These are phyloP conservation scores for Pseudogymnoascus sp. DNA, from an alignment of 2,329 filamentous ascomycete species.

Conservation along the genomic window DNA sequence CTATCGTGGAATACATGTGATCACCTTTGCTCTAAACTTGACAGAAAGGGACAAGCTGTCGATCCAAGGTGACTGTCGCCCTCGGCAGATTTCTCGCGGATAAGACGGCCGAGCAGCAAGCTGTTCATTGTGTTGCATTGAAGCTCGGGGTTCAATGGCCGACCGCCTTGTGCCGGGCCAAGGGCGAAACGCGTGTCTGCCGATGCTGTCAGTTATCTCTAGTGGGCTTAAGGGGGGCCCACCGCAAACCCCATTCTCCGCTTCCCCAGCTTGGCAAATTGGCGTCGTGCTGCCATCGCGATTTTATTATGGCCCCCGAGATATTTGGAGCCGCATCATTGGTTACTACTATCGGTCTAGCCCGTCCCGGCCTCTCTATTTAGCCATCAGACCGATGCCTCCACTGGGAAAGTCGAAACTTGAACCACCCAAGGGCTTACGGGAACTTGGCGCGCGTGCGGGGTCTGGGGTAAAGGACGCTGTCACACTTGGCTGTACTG, in stretches of 20 bases:
- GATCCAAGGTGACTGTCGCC: not conserved
- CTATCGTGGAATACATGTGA: not conserved
- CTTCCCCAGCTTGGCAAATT: slow-evolving; percentile 1
- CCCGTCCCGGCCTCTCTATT: not conserved
- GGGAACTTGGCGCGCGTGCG: not conserved
- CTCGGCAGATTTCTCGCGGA: not conserved
- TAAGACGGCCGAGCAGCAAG: not conserved
- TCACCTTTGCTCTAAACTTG: not conserved
- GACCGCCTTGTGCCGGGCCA: not conserved
- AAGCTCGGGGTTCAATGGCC: not conserved
- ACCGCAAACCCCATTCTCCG: not conserved
- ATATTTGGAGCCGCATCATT: not conserved
- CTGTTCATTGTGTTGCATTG: not conserved
- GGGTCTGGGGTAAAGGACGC: not conserved
- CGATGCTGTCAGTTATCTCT: not conserved
- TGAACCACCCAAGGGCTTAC: not conserved
- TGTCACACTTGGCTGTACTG: not conserved
- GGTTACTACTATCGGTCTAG: not conserved
- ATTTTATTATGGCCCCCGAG: not conserved
- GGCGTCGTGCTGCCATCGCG: not conserved
- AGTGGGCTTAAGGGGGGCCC: not conserved
- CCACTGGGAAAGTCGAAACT: not conserved
- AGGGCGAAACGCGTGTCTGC: not conserved
- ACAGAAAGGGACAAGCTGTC: not conserved
- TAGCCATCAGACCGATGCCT: not conserved